Conservation (phyloP, 2,329 filamentous ascomycete species). For the Tolypocladium inflatum region DNA sequence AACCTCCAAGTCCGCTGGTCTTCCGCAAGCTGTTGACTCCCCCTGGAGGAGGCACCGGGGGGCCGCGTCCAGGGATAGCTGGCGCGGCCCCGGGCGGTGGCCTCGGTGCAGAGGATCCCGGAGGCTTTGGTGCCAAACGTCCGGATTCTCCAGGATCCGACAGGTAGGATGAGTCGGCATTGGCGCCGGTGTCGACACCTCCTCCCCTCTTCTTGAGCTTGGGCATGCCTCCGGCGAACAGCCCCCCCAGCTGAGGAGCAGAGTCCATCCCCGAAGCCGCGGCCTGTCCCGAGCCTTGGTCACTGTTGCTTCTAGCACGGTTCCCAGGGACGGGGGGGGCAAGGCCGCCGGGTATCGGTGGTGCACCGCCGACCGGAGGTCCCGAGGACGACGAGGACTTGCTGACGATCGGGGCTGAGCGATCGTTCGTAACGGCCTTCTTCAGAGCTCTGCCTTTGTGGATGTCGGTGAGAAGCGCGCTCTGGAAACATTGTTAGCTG, state of each 20-base stretch:
- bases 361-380: slow-evolving; percentile 63
- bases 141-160: slow-evolving; percentile 57
- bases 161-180: slow-evolving; percentile 57
- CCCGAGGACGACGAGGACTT: slow-evolving; percentile 30
- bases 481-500: slow-evolving; percentile 38
- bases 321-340: slow-evolving; percentile 64
- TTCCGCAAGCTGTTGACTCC: slow-evolving; percentile 46
- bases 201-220: slow-evolving; percentile 85
- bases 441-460: slow-evolving; percentile 69
- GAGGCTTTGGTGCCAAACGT: slow-evolving; percentile 32
- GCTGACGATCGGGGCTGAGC: slow-evolving; percentile 65
- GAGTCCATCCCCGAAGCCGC: slow-evolving; percentile 37
- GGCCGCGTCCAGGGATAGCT: slow-evolving; percentile 40
- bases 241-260: slow-evolving; percentile 72
- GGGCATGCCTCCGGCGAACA: slow-evolving; percentile 92
- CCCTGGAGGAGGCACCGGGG: slow-evolving; percentile 31
- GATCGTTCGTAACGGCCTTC: slow-evolving; percentile 85
- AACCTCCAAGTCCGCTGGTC: slow-evolving; percentile 29
- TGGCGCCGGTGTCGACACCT: slow-evolving; percentile 59
- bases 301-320: slow-evolving; percentile 76
- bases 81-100: slow-evolving; percentile 52
- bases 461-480: slow-evolving; percentile 82
- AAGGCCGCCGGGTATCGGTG: slow-evolving; percentile 61
- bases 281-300: slow-evolving; percentile 45
- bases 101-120: slow-evolving; percentile 43